Evolutionary conservation across 164 flowering plant species (phyloP).

Genomic region (Magnolia changhungtana): DNA sequence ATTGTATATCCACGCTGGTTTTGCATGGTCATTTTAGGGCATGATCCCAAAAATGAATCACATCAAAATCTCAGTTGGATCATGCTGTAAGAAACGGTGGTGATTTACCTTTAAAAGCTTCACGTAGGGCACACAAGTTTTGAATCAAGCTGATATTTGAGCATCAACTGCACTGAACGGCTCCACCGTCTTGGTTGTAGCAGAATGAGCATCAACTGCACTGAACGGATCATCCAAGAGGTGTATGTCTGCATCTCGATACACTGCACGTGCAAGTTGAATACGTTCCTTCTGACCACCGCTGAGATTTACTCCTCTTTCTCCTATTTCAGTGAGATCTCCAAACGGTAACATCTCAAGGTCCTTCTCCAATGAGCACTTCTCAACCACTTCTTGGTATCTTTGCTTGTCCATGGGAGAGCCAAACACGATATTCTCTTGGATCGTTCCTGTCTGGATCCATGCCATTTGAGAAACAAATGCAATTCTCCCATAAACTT

Average conservation of each 20-base stretch:
- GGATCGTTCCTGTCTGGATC: slow-evolving; percentile 81
- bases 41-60: too few species aligned
- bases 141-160: too few species aligned
- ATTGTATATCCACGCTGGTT: too few species aligned
- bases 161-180: too few species aligned
- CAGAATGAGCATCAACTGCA: slow-evolving; percentile 93
- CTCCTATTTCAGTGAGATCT: slow-evolving; percentile 80
- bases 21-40: too few species aligned
- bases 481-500: slow-evolving; percentile 61
- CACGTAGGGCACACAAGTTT: too few species aligned
- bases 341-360: slow-evolving; percentile 71
- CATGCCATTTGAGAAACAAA: slow-evolving; percentile 87
- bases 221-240: slow-evolving; percentile 90
- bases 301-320: slow-evolving; percentile 85
- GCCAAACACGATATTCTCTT: slow-evolving; percentile 80
- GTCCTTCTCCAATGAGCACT: slow-evolving; percentile 72
- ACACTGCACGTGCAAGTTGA: slow-evolving; percentile 89
- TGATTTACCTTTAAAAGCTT: too few species aligned
- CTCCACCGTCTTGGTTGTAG: slow-evolving; percentile 22
- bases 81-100: too few species aligned
- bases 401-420: slow-evolving; percentile 42
- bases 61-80: too few species aligned
- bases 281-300: slow-evolving; percentile 93
- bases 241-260: slow-evolving; percentile 77
- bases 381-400: slow-evolving; percentile 52